A percentile compares a stretch with the other conserved stretches of the same genome.
These are phyloP conservation scores for Triadica sebifera DNA, from an alignment of 345 rosid genomes.

Conservation along the genomic window DNA sequence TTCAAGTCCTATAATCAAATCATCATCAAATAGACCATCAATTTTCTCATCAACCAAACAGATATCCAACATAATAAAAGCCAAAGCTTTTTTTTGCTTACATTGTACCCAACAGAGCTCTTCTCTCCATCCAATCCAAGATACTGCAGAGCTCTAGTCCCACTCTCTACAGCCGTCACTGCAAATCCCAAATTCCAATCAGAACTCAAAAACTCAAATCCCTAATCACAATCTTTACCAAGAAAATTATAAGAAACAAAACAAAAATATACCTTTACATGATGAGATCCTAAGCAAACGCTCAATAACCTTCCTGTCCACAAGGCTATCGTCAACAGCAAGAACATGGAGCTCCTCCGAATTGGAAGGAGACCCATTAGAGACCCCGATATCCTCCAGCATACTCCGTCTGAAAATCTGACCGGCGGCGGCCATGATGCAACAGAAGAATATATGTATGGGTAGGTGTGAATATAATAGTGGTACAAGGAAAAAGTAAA, in stretches of 20 bases:
- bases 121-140: conserved; percentile 77
- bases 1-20: conserved; percentile 55
- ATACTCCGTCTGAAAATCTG: conserved; percentile 29
- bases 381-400: conserved; percentile 14
- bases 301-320: conserved; percentile 78
- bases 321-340: conserved; percentile 84
- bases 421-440: conserved; percentile 35
- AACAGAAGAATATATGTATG: too few relatives aligned
- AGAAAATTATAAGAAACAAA: neutral
- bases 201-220: neutral
- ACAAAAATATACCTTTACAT: conserved; percentile 56
- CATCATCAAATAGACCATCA: neutral
- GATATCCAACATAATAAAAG: neutral
- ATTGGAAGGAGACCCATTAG: conserved; percentile 20
- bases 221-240: neutral
- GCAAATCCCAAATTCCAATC: conserved; percentile 18
- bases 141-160: conserved; percentile 65
- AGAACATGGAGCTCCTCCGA: conserved; percentile 80
- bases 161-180: conserved; percentile 77
- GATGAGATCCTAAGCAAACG: conserved; percentile 69
- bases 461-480: neutral
- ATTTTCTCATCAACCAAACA: conserved; percentile 27
- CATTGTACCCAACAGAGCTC: conserved; percentile 57
- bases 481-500: neutral
- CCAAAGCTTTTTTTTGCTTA: too few relatives aligned